Evolutionary conservation across 2,329 filamentous ascomycete species (phyloP), one percentile per base, ranked within the genome.

Genomic region (Periglandula ipomoeae): DNA sequence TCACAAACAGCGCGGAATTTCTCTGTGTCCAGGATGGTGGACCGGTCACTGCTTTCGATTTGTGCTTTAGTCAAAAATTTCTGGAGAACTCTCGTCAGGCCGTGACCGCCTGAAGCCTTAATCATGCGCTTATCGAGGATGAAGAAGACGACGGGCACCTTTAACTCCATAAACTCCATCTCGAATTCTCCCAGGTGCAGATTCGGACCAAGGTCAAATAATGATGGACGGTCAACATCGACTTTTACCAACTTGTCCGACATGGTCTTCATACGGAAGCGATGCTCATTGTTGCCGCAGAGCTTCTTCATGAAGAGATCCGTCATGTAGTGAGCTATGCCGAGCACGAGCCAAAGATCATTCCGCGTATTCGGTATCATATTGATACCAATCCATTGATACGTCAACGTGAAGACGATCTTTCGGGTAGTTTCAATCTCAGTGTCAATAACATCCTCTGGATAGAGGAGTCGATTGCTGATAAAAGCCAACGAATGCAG

Each of bases 331-430:
- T 91, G 90, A 1, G 91, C 87, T 42, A 94, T 85, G 13, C 91
- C 94, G 47, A 93, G 78, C 11, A 91, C 84, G 19, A 94, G 82
- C 93, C 93, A 98, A 47, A 83, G 81, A 64, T 98, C 93, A 46
- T 77, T 76, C 17, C 83, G 80, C 37, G 85, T 82, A 60, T 89
- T 87, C 0, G 93, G 85, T 43, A 95, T 84, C 56, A 98, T 87
- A 61, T 90, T 90, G 54, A 98, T 85, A 15, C 93, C 93, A 55
- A 93, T 87, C 86, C 91, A 98, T 64, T 98, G 93, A 51, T 83
- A 87, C 10, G 93, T 88, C 43, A 97, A 73, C 1, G 89, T 84
- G 62, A 93, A 85, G 8, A 94, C 84, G 19, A 98, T 71, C 47
- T 80, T 82, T 52, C 89, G 79, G 4, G 89, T 94, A 10, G 86